Percentiles rank a stretch among this genome's conserved stretches.
phyloP scores from a whole-genome alignment of 164 flowering plant species.

The Sextonia rubra region DNA sequence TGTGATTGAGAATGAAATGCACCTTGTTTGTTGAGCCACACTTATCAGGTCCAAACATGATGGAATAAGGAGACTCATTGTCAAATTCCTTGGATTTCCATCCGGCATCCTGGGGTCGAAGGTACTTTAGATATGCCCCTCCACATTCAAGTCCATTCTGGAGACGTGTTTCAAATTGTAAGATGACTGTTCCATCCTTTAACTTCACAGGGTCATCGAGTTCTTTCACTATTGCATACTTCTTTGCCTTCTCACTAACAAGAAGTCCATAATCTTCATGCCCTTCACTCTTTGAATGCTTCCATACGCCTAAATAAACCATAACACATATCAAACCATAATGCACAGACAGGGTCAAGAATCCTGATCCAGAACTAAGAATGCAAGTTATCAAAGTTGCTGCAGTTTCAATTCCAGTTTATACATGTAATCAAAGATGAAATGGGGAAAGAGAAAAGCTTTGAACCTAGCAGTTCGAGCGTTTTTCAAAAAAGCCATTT shows the following conservation, averaged over 20 bases:
- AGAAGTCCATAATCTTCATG: constrained; percentile 96
- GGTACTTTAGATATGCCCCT: constrained; percentile 90
- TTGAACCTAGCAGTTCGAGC: too few relatives aligned
- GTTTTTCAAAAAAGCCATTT: too few relatives aligned
- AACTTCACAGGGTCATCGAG: constrained; percentile 58
- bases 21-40: constrained; percentile 94
- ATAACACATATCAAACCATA: neutral
- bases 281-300: constrained; percentile 85
- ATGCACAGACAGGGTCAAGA: neutral
- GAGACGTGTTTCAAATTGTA: constrained; percentile 82
- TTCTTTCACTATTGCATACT: constrained; percentile 87
- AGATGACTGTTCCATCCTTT: constrained; percentile 63
- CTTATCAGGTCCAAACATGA: constrained; percentile 98
- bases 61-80: constrained; percentile 86
- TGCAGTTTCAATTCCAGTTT: neutral
- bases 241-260: constrained; percentile 88
- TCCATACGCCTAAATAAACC: constrained; percentile 75
- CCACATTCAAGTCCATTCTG: constrained; percentile 99
- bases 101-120: constrained; percentile 92
- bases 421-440: neutral
- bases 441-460: too few relatives aligned
- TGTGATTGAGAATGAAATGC: constrained; percentile 89
- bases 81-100: constrained; percentile 78
- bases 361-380: neutral
- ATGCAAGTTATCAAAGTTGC: neutral